These are phyloP conservation scores for Myotisia sp. DNA, from an alignment of 2,329 filamentous ascomycete genomes.

Conservation along the genomic window DNA sequence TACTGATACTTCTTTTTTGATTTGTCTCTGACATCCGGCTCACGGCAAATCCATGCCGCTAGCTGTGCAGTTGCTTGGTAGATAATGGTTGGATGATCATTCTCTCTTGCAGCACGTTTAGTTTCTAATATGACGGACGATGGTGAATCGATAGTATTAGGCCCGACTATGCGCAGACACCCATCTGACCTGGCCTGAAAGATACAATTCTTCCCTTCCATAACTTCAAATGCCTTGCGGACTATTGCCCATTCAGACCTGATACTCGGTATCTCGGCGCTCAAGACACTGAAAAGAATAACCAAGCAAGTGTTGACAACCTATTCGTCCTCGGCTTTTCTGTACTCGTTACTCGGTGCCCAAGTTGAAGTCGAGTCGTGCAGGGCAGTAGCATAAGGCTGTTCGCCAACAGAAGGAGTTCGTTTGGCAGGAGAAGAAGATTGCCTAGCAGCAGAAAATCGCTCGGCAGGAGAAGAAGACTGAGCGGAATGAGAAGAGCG, in stretches of 20 bases:
- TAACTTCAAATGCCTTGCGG: conserved; percentile 4
- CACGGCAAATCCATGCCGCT: conserved; percentile 6
- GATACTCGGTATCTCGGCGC: background rate
- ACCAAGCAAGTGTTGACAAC: conserved; percentile 3
- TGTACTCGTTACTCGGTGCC: background rate
- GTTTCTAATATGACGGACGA: background rate
- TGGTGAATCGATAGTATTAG: background rate
- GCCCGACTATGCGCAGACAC: background rate
- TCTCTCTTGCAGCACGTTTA: too few species aligned
- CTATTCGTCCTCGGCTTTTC: conserved; percentile 5
- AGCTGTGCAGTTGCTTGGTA: conserved; percentile 6
- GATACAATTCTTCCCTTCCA: background rate
- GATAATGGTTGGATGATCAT: background rate
- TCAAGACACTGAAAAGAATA: background rate
- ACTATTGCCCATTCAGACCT: conserved; percentile 2
- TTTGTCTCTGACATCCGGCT: conserved; percentile 1
- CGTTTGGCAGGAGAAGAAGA: too few species aligned
- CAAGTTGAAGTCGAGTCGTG: too few species aligned
- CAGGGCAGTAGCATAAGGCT: too few species aligned
- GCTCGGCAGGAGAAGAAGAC: too few species aligned
- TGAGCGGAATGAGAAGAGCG: too few species aligned
- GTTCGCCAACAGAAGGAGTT: too few species aligned
- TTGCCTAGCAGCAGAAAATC: too few species aligned
- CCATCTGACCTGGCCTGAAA: conserved; percentile 3
- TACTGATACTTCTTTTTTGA: too few species aligned